These are phyloP conservation scores for Cadophora luteo-olivacea DNA, from an alignment of 2,329 filamentous ascomycete species.

Conservation along the genomic window DNA sequence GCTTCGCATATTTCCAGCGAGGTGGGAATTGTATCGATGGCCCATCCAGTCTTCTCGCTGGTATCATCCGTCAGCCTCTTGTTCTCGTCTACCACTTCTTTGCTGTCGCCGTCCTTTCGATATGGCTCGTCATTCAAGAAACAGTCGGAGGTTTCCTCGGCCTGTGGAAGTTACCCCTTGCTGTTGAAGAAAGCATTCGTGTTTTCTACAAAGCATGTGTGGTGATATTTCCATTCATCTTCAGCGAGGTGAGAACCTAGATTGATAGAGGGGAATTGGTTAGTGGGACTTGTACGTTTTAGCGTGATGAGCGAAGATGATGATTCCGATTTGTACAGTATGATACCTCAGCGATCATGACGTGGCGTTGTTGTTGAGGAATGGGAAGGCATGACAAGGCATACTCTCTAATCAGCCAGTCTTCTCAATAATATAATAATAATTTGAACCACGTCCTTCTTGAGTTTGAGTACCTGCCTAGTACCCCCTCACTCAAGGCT, in stretches of 20 bases:
- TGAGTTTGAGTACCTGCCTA: neutral
- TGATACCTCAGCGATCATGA: slow-evolving; percentile 15
- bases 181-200: slow-evolving; percentile 67
- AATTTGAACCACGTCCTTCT: neutral
- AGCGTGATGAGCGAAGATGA: slow-evolving; percentile 14
- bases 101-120: slow-evolving; percentile 84
- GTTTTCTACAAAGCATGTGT: slow-evolving; percentile 82
- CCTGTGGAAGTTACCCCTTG: slow-evolving; percentile 66
- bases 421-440: slow-evolving; percentile 6
- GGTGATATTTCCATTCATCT: slow-evolving; percentile 84
- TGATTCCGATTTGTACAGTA: slow-evolving; percentile 3
- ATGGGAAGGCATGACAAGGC: neutral
- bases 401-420: slow-evolving; percentile 8
- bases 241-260: slow-evolving; percentile 62
- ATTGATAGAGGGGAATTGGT: too few species aligned
- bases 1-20: slow-evolving; percentile 88
- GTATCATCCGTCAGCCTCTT: slow-evolving; percentile 77
- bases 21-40: slow-evolving; percentile 76
- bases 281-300: slow-evolving; percentile 7
- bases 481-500: too few species aligned
- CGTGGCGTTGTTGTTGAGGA: slow-evolving; percentile 17
- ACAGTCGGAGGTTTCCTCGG: slow-evolving; percentile 57
- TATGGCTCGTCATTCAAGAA: slow-evolving; percentile 63
- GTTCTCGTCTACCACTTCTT: slow-evolving; percentile 94
- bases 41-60: slow-evolving; percentile 81